Evolutionary conservation across 208 protist genomes (phyloP).

Genomic region (Trypanosoma cruzi): DNA sequence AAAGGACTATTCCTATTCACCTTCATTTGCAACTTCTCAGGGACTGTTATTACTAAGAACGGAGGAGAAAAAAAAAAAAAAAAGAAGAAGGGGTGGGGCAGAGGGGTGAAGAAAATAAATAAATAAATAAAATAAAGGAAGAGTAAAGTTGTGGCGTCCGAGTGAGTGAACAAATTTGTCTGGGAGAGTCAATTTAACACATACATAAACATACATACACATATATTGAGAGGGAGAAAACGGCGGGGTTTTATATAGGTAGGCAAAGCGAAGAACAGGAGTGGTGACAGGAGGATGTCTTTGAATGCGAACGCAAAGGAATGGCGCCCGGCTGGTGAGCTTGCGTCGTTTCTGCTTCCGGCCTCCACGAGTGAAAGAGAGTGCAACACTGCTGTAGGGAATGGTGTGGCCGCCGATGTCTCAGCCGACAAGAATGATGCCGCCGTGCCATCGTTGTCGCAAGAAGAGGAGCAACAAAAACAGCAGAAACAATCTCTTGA

Average conservation of each 20-base stretch:
- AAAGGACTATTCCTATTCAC: background rate
- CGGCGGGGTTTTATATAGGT: background rate
- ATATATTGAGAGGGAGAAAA: too few species aligned
- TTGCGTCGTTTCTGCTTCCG: conserved; percentile 45
- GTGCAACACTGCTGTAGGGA: background rate
- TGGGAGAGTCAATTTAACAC: too few species aligned
- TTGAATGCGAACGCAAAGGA: conserved; percentile 81
- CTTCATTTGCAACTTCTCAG: background rate
- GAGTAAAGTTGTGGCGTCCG: too few species aligned
- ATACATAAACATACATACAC: too few species aligned
- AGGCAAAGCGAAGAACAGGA: background rate
- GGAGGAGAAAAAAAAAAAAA: background rate
- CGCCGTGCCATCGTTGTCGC: conserved; percentile 2
- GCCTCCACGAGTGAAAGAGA: conserved; percentile 35
- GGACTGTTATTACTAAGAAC: background rate
- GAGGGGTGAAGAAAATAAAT: too few species aligned
- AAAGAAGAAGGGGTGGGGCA: too few species aligned
- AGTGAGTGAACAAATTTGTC: too few species aligned
- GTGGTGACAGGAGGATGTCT: conserved; percentile 2
- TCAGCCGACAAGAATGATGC: conserved; percentile 7
- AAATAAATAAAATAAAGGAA: too few species aligned
- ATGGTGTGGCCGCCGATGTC: background rate
- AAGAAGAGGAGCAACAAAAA: background rate
- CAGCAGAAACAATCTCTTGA: too few species aligned
- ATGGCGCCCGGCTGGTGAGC: conserved; percentile 65